phyloP scores from a whole-genome alignment of 495 filamentous ascomycete species.

The Chaetomium tenue region DNA sequence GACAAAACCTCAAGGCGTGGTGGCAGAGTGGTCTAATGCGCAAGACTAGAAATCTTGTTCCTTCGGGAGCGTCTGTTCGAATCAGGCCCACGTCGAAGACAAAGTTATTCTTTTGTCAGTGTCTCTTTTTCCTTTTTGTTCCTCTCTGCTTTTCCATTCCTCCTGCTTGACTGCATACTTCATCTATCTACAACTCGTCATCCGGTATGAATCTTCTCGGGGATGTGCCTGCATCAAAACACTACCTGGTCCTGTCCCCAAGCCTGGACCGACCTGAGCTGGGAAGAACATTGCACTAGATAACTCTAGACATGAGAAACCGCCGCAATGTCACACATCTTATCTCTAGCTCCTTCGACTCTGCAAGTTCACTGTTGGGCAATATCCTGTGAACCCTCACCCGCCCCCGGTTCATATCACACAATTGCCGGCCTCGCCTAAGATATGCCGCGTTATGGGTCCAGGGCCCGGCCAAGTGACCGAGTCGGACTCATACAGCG shows the following conservation, averaged over 20 bases:
- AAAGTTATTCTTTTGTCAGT: background rate
- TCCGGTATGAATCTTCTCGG: too few relatives aligned
- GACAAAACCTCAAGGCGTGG: constrained; percentile 5
- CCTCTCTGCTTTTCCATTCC: too few relatives aligned
- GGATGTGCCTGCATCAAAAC: too few relatives aligned
- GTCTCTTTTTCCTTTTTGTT: background rate
- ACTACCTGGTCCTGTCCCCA: too few relatives aligned
- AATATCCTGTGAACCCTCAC: background rate
- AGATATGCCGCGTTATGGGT: background rate
- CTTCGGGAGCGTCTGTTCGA: constrained; percentile 20
- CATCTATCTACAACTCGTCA: background rate
- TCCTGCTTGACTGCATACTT: background rate
- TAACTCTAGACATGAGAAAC: too few relatives aligned
- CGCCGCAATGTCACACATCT: too few relatives aligned
- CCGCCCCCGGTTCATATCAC: background rate
- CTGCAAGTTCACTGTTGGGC: too few relatives aligned
- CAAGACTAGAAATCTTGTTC: constrained; percentile 20
- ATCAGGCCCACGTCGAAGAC: constrained; percentile 18
- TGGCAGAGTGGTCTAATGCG: constrained; percentile 20
- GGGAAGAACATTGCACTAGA: too few relatives aligned
- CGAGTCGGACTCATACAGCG: background rate
- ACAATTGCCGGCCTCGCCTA: background rate
- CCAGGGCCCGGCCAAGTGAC: background rate
- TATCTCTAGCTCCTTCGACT: too few relatives aligned
- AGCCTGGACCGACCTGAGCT: too few relatives aligned